Base-by-base conservation (phyloP, 768 basidiomycete genomes). In the Hebeloma cylindrosporum region DNA sequence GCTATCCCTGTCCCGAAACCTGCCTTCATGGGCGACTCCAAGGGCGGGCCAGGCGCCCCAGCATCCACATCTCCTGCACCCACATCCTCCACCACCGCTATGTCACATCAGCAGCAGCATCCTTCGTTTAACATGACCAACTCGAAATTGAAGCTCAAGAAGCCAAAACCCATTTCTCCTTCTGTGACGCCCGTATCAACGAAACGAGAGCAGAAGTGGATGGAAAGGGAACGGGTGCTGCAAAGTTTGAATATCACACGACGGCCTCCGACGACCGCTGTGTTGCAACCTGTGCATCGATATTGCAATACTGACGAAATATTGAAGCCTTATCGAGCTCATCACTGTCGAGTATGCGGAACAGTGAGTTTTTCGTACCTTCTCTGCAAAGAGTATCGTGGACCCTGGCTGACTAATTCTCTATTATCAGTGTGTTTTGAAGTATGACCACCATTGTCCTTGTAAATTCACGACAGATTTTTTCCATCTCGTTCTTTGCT, bases 391-490 rank as follows among this genome's bases (percentile, higher is more conserved):
- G n/a, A n/a, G n/a, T n/a, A n/a, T n/a, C n/a, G n/a, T n/a, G n/a
- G n/a, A n/a, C n/a, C n/a, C n/a, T n/a, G n/a, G n/a, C n/a, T n/a
- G n/a, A n/a, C n/a, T n/a, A 43, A 35, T 18, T 40, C 45, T 44
- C 14, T 17, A 2, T 10, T 34, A 13, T 32, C 51, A 91, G 85
- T 93, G 91, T 57, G 72, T 93, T 5, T 61, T 93, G 35, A 85
- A 80, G 60, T 93, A 83, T 53, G 90, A 93, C 58, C 90, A 93
- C 64, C 91, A 93, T 58, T 93, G 90, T 66, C 90, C 90, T 38
- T 93, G 88, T 88, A 61, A 52, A 83, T 69, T 35, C 43, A 40
- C 20, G 9, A 30, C 20, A 38, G 17, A 7, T 7, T 45, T 42
- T 17, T 23, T 17, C 9, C 7, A 36, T 32, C 30, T 28, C 26